A percentile compares a stretch with the other conserved stretches of the same genome.
phyloP scores from a whole-genome alignment of 768 basidiomycete species.

The Megacollybia marginata region DNA sequence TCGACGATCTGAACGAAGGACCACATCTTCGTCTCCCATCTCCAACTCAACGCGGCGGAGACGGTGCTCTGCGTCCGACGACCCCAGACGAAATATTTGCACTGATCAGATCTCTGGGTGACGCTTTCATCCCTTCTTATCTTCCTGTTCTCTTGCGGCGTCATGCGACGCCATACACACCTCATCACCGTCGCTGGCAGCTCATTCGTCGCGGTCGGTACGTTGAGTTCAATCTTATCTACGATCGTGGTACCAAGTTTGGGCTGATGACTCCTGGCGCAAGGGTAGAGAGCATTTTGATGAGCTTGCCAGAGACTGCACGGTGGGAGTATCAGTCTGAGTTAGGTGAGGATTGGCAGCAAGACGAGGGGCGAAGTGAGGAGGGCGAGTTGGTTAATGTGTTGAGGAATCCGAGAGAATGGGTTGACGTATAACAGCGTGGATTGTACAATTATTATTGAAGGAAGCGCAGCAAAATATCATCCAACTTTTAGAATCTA shows the following conservation, averaged over 20 bases:
- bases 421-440: constrained; percentile 31
- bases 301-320: constrained; percentile 83
- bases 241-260: constrained; percentile 85
- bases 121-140: constrained; percentile 86
- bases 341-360: constrained; percentile 52
- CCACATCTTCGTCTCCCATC: constrained; percentile 55
- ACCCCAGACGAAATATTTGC: constrained; percentile 67
- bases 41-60: constrained; percentile 13
- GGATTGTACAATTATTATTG: background rate
- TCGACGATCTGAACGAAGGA: constrained; percentile 80
- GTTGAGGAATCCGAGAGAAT: constrained; percentile 55
- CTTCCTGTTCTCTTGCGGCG: constrained; percentile 73
- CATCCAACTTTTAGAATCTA: too few species aligned
- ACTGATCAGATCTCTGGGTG: constrained; percentile 64
- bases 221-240: constrained; percentile 90
- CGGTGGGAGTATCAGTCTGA: constrained; percentile 88
- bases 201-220: constrained; percentile 85
- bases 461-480: background rate
- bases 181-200: constrained; percentile 84
- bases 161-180: constrained; percentile 46
- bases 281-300: constrained; percentile 82
- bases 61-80: constrained; percentile 33
- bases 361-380: constrained; percentile 54
- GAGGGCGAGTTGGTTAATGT: constrained; percentile 61
- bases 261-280: constrained; percentile 80